Conservation (phyloP, 2,329 filamentous ascomycete genomes). For the Alternaria conjuncta region DNA sequence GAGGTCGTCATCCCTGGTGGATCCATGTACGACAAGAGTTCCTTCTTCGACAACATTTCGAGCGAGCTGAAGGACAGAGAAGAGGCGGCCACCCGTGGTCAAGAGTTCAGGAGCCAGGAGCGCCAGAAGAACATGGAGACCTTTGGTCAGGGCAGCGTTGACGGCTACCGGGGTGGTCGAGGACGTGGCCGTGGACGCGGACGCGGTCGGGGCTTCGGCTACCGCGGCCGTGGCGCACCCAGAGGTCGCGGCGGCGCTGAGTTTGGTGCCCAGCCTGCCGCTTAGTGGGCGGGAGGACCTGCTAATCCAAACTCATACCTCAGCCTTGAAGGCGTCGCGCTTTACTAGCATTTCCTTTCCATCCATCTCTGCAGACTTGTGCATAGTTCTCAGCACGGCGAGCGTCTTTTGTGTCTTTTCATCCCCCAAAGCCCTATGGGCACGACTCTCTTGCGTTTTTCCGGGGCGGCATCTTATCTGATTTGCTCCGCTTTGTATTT, state of each 20-base stretch:
- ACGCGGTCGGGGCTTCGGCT: conserved; percentile 57
- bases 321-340: background rate
- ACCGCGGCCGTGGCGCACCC: conserved; percentile 54
- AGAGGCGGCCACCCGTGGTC: conserved; percentile 70
- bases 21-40: conserved; percentile 80
- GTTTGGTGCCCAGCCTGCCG: conserved; percentile 30
- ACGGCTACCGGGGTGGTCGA: conserved; percentile 77
- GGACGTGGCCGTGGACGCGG: conserved; percentile 74
- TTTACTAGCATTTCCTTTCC: background rate
- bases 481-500: conserved; percentile 13
- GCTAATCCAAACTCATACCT: background rate
- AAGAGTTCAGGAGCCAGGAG: conserved; percentile 90
- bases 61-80: conserved; percentile 90
- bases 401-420: conserved; percentile 11
- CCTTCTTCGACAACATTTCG: conserved; percentile 98
- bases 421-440: conserved; percentile 15
- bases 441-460: conserved; percentile 11
- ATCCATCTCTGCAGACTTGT: conserved; percentile 1
- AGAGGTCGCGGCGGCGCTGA: conserved; percentile 36
- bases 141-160: conserved; percentile 94
- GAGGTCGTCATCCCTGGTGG: conserved; percentile 54
- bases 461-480: conserved; percentile 2
- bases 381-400: conserved; percentile 1
- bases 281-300: conserved; percentile 16
- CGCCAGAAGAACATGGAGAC: conserved; percentile 97